Evolutionary conservation across 768 basidiomycete species (phyloP).

Genomic region (Lactarius tabidus): DNA sequence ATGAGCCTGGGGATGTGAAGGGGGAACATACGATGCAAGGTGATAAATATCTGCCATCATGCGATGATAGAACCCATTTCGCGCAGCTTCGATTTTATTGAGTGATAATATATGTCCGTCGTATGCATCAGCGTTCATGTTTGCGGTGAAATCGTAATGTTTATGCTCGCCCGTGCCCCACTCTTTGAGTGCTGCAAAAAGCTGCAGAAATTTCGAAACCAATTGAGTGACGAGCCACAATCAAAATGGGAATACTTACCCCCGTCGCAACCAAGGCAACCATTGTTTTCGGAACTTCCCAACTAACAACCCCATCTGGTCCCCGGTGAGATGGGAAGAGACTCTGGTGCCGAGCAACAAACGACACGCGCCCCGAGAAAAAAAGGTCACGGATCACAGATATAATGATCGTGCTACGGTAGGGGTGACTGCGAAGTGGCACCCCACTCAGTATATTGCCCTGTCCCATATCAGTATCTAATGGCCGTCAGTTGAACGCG

Average conservation of each 20-base stretch:
- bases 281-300: background rate
- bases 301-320: background rate
- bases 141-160: background rate
- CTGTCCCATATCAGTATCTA: background rate
- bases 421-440: background rate
- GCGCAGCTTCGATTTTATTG: background rate
- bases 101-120: accelerated
- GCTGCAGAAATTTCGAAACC: background rate
- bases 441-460: background rate
- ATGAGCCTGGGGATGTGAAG: background rate
- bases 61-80: background rate
- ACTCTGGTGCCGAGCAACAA: background rate
- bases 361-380: background rate
- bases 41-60: background rate
- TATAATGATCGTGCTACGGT: background rate
- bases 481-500: accelerated
- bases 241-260: background rate
- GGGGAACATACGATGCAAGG: background rate
- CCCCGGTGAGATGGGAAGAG: background rate
- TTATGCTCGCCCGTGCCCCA: background rate
- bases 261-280: background rate
- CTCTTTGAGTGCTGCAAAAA: background rate
- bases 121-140: background rate
- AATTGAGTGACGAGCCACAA: background rate
- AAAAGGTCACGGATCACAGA: background rate